These are phyloP conservation scores for Globisporangium paroecandrum DNA, from an alignment of 352 stramenopile species.

Conservation along the genomic window DNA sequence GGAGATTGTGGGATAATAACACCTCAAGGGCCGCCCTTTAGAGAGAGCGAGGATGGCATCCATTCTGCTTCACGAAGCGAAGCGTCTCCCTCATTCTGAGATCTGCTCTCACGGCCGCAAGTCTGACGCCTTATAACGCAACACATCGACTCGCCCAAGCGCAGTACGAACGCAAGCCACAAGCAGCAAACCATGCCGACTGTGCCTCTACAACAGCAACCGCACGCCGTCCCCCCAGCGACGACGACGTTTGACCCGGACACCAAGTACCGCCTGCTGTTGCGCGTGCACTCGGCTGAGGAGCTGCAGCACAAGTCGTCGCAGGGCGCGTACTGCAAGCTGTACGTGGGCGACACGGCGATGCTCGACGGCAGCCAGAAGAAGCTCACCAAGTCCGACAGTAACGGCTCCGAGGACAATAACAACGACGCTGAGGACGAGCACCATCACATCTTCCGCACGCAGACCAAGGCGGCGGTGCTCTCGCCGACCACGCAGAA, in stretches of 20 bases:
- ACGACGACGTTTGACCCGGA: slow-evolving; percentile 17
- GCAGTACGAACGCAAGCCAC: not conserved
- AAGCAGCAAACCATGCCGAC: not conserved
- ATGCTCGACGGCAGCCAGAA: slow-evolving; percentile 36
- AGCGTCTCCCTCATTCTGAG: slow-evolving; percentile 7
- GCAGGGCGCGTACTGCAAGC: slow-evolving; percentile 59
- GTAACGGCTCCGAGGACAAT: slow-evolving; percentile 4
- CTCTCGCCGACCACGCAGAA: slow-evolving; percentile 46
- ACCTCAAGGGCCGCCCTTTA: not conserved
- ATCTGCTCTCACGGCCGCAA: slow-evolving; percentile 9
- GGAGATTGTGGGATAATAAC: not conserved
- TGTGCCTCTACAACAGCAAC: not conserved
- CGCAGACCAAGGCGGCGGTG: slow-evolving; percentile 38
- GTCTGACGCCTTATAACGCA: too few relatives aligned
- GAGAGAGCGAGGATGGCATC: not conserved
- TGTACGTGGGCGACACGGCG: slow-evolving; percentile 57
- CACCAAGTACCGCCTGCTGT: slow-evolving; percentile 37
- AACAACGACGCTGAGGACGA: not conserved
- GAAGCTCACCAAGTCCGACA: slow-evolving; percentile 14
- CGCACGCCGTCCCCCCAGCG: not conserved
- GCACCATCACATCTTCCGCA: slow-evolving; percentile 50
- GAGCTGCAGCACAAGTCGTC: slow-evolving; percentile 35
- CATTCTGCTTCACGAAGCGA: not conserved
- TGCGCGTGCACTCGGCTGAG: slow-evolving; percentile 64
- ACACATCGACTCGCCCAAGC: not conserved